Evolutionary conservation across 495 filamentous ascomycete genomes (phyloP), one percentile per base, ranked within the genome.

Genomic region (Apodospora peruviana): DNA sequence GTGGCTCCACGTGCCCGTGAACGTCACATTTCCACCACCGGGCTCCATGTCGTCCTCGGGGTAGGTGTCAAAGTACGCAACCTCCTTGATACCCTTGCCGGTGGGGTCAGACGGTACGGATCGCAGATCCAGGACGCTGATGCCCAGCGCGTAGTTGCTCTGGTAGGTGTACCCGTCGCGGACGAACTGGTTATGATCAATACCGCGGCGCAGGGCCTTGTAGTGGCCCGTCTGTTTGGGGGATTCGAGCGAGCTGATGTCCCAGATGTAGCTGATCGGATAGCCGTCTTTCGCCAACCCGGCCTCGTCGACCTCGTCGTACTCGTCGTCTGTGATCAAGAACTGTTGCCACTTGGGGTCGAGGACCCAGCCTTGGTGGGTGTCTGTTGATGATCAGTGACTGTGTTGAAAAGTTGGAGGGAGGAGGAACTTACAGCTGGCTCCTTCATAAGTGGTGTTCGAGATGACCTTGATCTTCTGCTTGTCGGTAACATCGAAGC

Each of bases 121-220:
- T 4, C 62, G 47, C 18, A 81, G 57, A 45, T 81, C 78, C 1
- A 78, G 52, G 22, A 81, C 62, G 18, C 75, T 60, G 23, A 80
- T 55, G 2, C 78, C 78, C 5, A 72, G 53, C 5, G 68, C 76
- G 47, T 81, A 81, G 56, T 79, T 77, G 47, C 64, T 71, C 56
- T 80, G 78, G 60, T 74, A 80, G 5, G 64, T 32, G 35, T 68
- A 59, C 4, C 73, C 73, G 39, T 78, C 51, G 40, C 61, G 43
- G 52, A 79, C 59, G 44, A 75, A 81, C 51, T 79, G 77, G 57
- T 81, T 81, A 59, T 81, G 78, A 53, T 81, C 78, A 43, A 81
- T 75, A 21, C 70, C 64, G 5, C 58, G 50, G 9, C 64, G 56
- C 1, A 51, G 34, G 23, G 69, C 69, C 50, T 72, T 64, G 62